phyloP scores from a whole-genome alignment of 1,284 basidiomycete species.

The Anthracocystis walkeri region DNA sequence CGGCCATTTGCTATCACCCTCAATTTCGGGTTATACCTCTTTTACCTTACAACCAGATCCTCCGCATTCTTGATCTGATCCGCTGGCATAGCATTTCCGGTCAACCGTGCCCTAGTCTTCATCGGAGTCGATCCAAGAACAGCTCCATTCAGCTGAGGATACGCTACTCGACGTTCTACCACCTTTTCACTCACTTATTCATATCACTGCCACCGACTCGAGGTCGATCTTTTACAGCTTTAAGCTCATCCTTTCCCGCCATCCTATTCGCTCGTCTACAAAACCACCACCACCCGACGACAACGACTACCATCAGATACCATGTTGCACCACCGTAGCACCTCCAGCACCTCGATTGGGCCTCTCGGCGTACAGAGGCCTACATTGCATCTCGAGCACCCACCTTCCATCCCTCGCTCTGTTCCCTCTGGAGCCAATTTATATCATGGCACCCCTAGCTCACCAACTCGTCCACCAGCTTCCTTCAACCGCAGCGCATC shows the following conservation, averaged over 20 bases:
- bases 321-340: conserved; percentile 23
- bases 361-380: conserved; percentile 12
- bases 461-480: conserved; percentile 26
- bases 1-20: no score
- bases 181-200: background rate
- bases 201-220: background rate
- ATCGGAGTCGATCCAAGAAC: conserved; percentile 13
- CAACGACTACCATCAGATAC: no score
- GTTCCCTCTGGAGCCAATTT: background rate
- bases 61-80: background rate
- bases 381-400: conserved; percentile 29
- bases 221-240: background rate
- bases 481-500: conserved; percentile 33
- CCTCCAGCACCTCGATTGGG: conserved; percentile 8
- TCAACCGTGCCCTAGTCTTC: background rate
- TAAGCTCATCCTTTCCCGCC: background rate
- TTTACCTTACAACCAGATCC: conserved; percentile 1
- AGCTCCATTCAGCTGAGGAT: conserved; percentile 40
- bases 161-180: background rate
- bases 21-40: background rate
- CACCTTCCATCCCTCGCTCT: conserved; percentile 31
- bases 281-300: no score
- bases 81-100: background rate
- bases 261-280: background rate
- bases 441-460: background rate